Conservation (phyloP, 352 stramenopile species). For the Phytophthora pseudosyringae region DNA sequence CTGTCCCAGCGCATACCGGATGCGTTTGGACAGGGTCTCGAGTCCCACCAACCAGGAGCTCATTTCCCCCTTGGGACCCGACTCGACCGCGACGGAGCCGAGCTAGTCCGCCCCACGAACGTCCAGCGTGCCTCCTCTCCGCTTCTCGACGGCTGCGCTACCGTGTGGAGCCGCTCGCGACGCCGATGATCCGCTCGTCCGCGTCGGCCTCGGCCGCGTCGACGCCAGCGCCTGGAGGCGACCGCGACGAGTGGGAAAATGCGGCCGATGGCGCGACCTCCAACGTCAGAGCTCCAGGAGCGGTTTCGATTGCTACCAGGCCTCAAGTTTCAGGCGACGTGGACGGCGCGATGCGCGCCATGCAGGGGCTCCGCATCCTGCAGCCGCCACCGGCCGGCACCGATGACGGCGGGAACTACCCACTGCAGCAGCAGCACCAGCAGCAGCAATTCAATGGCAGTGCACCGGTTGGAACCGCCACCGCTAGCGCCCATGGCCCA, state of each 20-base stretch:
- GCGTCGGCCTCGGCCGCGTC: constrained; percentile 6
- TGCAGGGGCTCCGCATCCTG: constrained; percentile 50
- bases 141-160: constrained; percentile 6
- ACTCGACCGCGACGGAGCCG: background rate
- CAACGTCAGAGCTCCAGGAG: constrained; percentile 3
- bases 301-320: constrained; percentile 19
- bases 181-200: constrained; percentile 37
- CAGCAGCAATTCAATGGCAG: constrained; percentile 25
- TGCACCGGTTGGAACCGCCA: constrained; percentile 59
- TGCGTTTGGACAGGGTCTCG: constrained; percentile 15
- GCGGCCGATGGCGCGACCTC: constrained; percentile 20
- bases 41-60: constrained; percentile 31
- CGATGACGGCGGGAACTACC: constrained; percentile 64
- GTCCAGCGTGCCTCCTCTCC: background rate
- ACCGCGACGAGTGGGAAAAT: constrained; percentile 55
- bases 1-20: constrained; percentile 22
- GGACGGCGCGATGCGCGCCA: constrained; percentile 29
- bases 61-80: constrained; percentile 31
- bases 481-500: constrained; percentile 62
- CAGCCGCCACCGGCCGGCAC: constrained; percentile 32
- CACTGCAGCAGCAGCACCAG: constrained; percentile 30
- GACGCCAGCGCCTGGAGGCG: constrained; percentile 10
- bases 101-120: background rate
- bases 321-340: constrained; percentile 16
- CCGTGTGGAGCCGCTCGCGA: constrained; percentile 14